Evolutionary conservation across 164 flowering plant genomes (phyloP), one percentile per base, ranked within the genome.

Genomic region (Macadamia tetraphylla): DNA sequence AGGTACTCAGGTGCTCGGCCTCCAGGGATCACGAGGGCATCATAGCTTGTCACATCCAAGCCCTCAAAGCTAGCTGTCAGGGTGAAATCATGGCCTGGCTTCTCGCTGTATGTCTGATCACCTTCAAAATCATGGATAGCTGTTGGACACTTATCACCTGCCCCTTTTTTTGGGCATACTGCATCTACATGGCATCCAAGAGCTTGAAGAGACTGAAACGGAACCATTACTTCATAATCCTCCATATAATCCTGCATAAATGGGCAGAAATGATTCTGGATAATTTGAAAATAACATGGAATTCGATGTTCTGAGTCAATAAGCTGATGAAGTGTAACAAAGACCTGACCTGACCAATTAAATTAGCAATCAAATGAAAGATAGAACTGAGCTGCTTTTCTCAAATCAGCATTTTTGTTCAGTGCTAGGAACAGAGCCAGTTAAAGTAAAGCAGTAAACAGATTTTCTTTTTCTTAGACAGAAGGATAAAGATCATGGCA

Each of bases 121-220:
- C 99, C 99, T 84, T 95, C 99, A 78, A 92, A 95, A 78, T 95
- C 99, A 79, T 92, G 99, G 66, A 95, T 82, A 44, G 94, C 98
- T 8, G 99, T 95, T 60, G 88, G 84, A 74, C 99, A 95, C 29
- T 51, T 80, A 46, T 92, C 98, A n/a, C 98, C 99, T 31, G 85
- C 81, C 69, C 55, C 55, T 74, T 90, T 95, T 55, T 85, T 80
- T 3, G 99, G 99, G 68, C 98, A 95, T 58, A 88, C 85, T 29
- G 97, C 92, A 78, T 95, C 96, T 42, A 92, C 96, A 64, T 82
- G 88, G 74, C 99, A 95, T 31, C 71, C 98, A 60, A 92, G 88
- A 76, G 92, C 98, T 82, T 89, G 88, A 64, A 95, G 89, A 64
- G 98, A 78, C 78, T 95, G 99, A 63, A 95, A 86, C 53, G 99